These are phyloP conservation scores for Erodium texanum DNA, from an alignment of 441 rosid genomes.

Conservation along the genomic window DNA sequence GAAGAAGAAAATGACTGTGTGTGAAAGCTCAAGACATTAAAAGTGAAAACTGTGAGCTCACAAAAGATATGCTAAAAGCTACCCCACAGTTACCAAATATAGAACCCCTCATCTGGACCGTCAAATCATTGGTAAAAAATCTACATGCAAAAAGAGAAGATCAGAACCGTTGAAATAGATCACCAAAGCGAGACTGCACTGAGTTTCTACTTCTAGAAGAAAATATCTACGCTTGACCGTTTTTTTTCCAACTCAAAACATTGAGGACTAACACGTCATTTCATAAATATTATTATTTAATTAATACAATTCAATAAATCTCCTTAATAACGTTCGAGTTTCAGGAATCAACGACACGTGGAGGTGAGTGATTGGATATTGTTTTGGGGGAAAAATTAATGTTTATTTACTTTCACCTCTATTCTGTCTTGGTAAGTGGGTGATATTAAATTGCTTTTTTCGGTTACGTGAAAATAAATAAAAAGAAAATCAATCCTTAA, in stretches of 20 bases:
- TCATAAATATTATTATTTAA: neutral
- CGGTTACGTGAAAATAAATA: neutral
- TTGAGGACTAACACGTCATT: neutral
- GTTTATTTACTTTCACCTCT: neutral
- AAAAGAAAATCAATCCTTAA: neutral
- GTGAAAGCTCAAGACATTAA: neutral
- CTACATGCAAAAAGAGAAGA: too few relatives aligned
- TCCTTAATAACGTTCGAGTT: neutral
- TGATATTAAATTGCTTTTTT: neutral
- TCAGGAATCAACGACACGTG: neutral
- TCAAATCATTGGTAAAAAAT: neutral
- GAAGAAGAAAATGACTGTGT: neutral
- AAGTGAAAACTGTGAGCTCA: slow-evolving; percentile 3
- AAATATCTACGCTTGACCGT: too few relatives aligned
- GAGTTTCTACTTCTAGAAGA: neutral
- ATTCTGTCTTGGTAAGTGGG: neutral
- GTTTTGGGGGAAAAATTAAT: too few relatives aligned
- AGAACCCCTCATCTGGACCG: neutral
- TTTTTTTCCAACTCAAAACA: neutral
- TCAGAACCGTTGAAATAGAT: neutral
- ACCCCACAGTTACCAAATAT: neutral
- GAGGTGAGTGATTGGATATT: neutral
- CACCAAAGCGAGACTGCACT: too few relatives aligned
- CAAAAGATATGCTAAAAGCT: neutral
- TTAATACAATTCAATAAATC: neutral